Percentiles rank a stretch among this genome's conserved stretches.
phyloP scores from a whole-genome alignment of 164 flowering plant genomes.

The Kingdonia uniflora region DNA sequence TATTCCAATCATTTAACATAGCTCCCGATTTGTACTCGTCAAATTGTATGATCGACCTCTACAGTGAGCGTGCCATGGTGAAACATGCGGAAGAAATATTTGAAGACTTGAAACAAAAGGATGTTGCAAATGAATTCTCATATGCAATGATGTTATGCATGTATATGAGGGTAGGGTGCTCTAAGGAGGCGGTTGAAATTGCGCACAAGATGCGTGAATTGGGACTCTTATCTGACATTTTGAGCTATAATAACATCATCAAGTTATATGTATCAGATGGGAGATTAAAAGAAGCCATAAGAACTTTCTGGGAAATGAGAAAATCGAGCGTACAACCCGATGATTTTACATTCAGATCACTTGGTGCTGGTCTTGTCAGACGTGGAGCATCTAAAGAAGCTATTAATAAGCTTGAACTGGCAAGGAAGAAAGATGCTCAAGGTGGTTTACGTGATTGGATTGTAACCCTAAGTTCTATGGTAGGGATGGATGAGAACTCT shows the following conservation, averaged over 20 bases:
- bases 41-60: slow-evolving; percentile 89
- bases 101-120: slow-evolving; percentile 37
- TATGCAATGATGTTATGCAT: slow-evolving; percentile 89
- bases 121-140: slow-evolving; percentile 79
- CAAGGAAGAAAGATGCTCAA: slow-evolving; percentile 37
- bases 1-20: slow-evolving; percentile 34
- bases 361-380: slow-evolving; percentile 48
- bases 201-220: slow-evolving; percentile 62
- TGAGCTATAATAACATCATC: slow-evolving; percentile 72
- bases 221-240: slow-evolving; percentile 43
- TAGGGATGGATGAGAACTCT: slow-evolving; percentile 20
- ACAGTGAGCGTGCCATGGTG: slow-evolving; percentile 60
- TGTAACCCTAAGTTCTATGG: slow-evolving; percentile 37
- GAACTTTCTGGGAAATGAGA: slow-evolving; percentile 59
- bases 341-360: slow-evolving; percentile 70
- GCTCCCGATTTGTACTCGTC: slow-evolving; percentile 67
- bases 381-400: slow-evolving; percentile 59
- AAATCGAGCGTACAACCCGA: slow-evolving; percentile 48
- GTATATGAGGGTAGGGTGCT: slow-evolving; percentile 61
- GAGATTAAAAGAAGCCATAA: slow-evolving; percentile 52
- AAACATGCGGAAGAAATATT: slow-evolving; percentile 64
- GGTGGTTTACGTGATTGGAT: slow-evolving; percentile 53
- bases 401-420: slow-evolving; percentile 44
- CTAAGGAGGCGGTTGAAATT: slow-evolving; percentile 44
- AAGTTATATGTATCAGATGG: slow-evolving; percentile 59